Evolutionary conservation across 441 rosid genomes (phyloP).

Genomic region (Hura crepitans): DNA sequence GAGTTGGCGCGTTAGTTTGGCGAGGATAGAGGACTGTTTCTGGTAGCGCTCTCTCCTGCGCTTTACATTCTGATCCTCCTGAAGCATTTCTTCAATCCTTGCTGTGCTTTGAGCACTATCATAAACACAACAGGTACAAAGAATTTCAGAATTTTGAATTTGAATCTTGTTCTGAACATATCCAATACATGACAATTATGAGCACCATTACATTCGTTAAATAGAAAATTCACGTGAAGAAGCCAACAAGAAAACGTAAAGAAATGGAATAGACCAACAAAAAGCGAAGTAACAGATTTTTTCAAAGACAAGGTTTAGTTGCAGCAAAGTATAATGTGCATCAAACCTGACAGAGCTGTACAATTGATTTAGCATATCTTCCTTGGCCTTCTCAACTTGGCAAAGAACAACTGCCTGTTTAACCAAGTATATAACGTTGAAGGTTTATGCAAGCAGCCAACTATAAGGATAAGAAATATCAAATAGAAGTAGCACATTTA

Average conservation of each 20-base stretch:
- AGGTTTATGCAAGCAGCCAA: conserved; percentile 10
- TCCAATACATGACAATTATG: not conserved
- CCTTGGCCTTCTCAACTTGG: conserved; percentile 99
- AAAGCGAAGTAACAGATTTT: not conserved
- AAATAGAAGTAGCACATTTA: conserved; percentile 24
- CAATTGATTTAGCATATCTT: conserved; percentile 94
- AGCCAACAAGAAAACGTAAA: not conserved
- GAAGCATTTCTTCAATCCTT: conserved; percentile 81
- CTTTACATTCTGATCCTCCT: conserved; percentile 82
- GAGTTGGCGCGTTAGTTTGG: conserved; percentile 76
- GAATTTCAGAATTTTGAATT: not conserved
- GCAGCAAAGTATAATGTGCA: conserved; percentile 2
- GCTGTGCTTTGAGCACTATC: conserved; percentile 66
- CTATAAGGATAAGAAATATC: conserved; percentile 5
- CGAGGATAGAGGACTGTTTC: conserved; percentile 81
- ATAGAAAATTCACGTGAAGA: not conserved
- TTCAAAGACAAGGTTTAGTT: not conserved
- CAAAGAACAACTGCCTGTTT: conserved; percentile 97
- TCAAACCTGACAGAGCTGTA: conserved; percentile 82
- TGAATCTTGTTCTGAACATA: no score
- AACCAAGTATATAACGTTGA: conserved; percentile 19
- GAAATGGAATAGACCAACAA: not conserved
- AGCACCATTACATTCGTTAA: not conserved
- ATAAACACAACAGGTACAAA: not conserved
- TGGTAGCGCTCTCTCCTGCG: conserved; percentile 67